A percentile compares a stretch with the other conserved stretches of the same genome.
These are phyloP conservation scores for Dictyostelium brefeldianum DNA, from an alignment of 78 protist genomes.

Conservation along the genomic window DNA sequence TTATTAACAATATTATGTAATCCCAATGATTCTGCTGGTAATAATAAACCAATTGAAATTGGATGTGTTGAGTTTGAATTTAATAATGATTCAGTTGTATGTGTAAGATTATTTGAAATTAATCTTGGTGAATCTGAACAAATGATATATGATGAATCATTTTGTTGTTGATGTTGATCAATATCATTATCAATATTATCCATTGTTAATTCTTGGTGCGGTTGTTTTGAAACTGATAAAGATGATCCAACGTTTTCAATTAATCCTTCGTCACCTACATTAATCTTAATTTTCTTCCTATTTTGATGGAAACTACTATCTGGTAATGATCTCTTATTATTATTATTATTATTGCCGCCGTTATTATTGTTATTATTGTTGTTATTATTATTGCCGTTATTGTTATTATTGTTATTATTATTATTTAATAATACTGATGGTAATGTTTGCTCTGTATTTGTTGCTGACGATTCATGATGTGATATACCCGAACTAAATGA, in stretches of 20 bases:
- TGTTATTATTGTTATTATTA: neutral
- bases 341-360: neutral
- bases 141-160: slow-evolving; percentile 32
- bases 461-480: neutral
- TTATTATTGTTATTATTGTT: neutral
- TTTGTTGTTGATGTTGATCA: neutral
- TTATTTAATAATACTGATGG: neutral
- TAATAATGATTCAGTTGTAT: slow-evolving; percentile 59
- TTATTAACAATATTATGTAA: neutral
- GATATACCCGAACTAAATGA: neutral
- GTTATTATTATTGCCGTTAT: neutral
- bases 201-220: neutral
- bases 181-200: neutral
- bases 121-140: slow-evolving; percentile 69
- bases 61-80: slow-evolving; percentile 60
- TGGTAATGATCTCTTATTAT: neutral
- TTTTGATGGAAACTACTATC: neutral
- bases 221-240: neutral
- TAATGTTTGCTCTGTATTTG: neutral
- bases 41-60: slow-evolving; percentile 36
- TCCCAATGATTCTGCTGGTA: slow-evolving; percentile 46
- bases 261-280: neutral
- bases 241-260: neutral
- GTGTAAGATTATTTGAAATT: slow-evolving; percentile 54
- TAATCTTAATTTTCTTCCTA: slow-evolving; percentile 5